Conservation (phyloP, 345 rosid species). For the Schrenkiella parvula region DNA sequence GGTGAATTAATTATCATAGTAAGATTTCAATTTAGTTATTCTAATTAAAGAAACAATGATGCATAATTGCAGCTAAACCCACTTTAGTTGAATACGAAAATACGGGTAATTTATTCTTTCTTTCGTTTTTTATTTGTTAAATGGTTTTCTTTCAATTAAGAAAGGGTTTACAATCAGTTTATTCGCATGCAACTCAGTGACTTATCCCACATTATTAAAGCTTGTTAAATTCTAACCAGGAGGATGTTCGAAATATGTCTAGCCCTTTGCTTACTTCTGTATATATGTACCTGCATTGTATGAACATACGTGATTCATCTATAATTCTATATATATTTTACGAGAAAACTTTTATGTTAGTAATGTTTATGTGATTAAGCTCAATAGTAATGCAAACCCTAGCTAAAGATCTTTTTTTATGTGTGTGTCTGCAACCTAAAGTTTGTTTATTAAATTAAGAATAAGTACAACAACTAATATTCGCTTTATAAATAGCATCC, state of each 20-base stretch:
- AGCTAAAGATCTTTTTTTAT: background rate
- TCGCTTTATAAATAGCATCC: constrained; percentile 6
- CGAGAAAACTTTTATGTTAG: background rate
- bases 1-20: constrained; percentile 6
- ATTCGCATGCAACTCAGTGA: no score
- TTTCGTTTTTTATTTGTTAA: no score
- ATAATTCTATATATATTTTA: background rate
- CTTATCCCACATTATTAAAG: no score
- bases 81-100: background rate
- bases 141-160: background rate
- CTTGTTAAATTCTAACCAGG: no score
- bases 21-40: constrained; percentile 1
- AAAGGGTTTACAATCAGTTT: background rate
- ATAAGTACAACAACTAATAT: constrained; percentile 12
- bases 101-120: background rate
- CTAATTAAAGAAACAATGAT: constrained; percentile 15
- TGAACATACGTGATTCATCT: background rate
- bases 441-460: background rate
- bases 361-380: background rate
- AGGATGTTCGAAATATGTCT: background rate
- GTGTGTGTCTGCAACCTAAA: background rate
- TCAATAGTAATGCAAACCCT: background rate
- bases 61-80: constrained; percentile 5
- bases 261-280: background rate
- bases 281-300: background rate